Evolutionary conservation across 352 stramenopile species (phyloP).

Genomic region (Aphanomyces cochlioides): DNA sequence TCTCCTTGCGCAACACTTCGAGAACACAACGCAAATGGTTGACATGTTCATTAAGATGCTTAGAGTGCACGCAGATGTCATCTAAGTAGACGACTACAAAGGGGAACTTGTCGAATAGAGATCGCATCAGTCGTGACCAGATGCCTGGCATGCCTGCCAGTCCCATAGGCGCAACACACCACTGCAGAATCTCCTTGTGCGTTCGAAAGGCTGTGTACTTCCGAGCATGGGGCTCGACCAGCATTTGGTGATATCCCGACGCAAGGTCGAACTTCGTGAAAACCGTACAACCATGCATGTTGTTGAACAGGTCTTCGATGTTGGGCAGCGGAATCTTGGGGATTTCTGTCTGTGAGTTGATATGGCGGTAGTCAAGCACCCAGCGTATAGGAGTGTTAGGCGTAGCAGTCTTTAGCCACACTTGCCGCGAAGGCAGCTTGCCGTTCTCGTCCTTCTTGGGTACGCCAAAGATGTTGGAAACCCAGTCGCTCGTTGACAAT

Average conservation of each 20-base stretch:
- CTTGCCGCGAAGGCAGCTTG: conserved; percentile 16
- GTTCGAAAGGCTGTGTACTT: conserved; percentile 29
- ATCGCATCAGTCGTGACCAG: conserved; percentile 20
- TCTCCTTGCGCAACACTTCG: neutral
- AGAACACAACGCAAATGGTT: conserved; percentile 6
- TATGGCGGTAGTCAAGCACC: too few relatives aligned
- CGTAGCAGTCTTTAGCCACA: conserved; percentile 19
- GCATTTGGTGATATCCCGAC: neutral
- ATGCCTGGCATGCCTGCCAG: conserved; percentile 12
- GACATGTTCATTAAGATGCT: conserved; percentile 9
- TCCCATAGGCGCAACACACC: conserved; percentile 25
- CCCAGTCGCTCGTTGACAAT: conserved; percentile 31
- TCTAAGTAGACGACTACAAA: conserved; percentile 24
- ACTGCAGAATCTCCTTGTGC: conserved; percentile 18
- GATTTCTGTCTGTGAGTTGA: conserved; percentile 15
- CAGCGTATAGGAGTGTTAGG: conserved; percentile 16
- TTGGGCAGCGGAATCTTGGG: conserved; percentile 31
- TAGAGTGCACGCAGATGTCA: conserved; percentile 25
- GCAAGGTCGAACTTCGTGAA: conserved; percentile 26
- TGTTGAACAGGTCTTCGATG: conserved; percentile 34
- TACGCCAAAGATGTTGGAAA: conserved; percentile 37
- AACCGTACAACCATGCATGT: conserved; percentile 7
- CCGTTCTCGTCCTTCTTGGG: conserved; percentile 31
- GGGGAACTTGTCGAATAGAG: conserved; percentile 13
- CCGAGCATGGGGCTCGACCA: conserved; percentile 22